These are phyloP conservation scores for Wickerhamiella occidentalis DNA, from an alignment of 805 yeast species.

Conservation along the genomic window DNA sequence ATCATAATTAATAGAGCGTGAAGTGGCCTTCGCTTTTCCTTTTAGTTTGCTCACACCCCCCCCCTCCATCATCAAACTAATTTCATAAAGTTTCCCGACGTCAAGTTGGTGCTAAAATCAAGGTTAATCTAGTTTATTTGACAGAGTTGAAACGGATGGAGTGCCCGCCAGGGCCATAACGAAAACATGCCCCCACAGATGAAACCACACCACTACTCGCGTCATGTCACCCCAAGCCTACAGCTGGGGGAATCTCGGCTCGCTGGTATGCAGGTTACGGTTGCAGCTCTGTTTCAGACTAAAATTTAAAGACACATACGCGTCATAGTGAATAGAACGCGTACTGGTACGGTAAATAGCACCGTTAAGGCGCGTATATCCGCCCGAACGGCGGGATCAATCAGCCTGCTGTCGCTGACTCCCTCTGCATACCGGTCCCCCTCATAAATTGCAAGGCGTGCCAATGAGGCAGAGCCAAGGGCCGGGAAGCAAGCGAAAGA, in stretches of 20 bases:
- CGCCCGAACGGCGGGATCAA: not conserved
- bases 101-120: too few relatives aligned
- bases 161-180: too few relatives aligned
- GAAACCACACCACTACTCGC: not conserved
- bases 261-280: not conserved
- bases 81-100: too few relatives aligned
- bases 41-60: too few relatives aligned
- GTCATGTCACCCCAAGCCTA: not conserved
- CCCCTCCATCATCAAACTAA: too few relatives aligned
- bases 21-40: too few relatives aligned
- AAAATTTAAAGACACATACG: slow-evolving; percentile 1
- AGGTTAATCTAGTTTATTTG: too few relatives aligned
- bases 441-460: not conserved
- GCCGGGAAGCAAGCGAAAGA: too few relatives aligned
- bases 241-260: not conserved
- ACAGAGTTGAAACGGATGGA: too few relatives aligned
- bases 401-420: not conserved
- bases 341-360: not conserved
- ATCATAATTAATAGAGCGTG: not conserved
- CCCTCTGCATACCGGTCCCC: not conserved
- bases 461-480: too few relatives aligned
- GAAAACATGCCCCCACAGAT: too few relatives aligned
- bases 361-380: not conserved
- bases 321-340: not conserved
- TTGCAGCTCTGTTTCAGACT: not conserved